Base-by-base conservation (phyloP, 371 early-diverging fungal species). In the Mortierella sp. region DNA sequence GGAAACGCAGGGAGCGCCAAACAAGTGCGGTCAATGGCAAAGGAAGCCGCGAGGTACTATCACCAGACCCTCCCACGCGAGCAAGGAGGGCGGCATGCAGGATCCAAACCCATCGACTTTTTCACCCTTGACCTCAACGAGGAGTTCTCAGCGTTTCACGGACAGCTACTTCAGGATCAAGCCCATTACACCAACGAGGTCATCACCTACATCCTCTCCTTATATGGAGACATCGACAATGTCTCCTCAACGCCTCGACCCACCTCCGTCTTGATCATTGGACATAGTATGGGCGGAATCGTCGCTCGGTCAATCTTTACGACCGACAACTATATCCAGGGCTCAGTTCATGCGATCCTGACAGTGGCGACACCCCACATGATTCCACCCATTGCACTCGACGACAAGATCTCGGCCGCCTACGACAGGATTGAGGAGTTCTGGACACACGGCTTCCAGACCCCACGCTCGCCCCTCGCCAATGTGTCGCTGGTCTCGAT, bases 201-300 rank as follows among this genome's bases (percentile, higher is more conserved):
- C 5, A 95, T 99, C 72, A 87, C 89, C 50, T 94, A 95, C 83
- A 96, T 98, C 55, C 88, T 96, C 19, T 93, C 95, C 21, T 83
- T 94, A 40, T 96, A 96, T 48, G 51, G 71, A 9, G 76, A 74
- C 8, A 71, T 69, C 4, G 54, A 86, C 57, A n/a, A 43, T 37
- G 34, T 59, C 31, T 6, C 64, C 14, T 19, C 8, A 37, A 51
- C 80, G 5, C 91, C 91, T n/a, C 88, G 88, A 44, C 93, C 93
- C 6, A 89, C 89, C 0, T 94, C 96, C 11, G 97, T 98, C 28
- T 87, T 96, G 13, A 86, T 99, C 26, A 88, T 99, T 57, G 98
- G 96, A 8, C 99, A 98, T 80, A 97, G 98, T 16, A 98, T 99
- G 98, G 99, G 99, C 19, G 99, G 99, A 31, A 92, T 98, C 14